These are phyloP conservation scores for Tulasnella sp. DNA, from an alignment of 768 basidiomycete genomes.

Conservation along the genomic window DNA sequence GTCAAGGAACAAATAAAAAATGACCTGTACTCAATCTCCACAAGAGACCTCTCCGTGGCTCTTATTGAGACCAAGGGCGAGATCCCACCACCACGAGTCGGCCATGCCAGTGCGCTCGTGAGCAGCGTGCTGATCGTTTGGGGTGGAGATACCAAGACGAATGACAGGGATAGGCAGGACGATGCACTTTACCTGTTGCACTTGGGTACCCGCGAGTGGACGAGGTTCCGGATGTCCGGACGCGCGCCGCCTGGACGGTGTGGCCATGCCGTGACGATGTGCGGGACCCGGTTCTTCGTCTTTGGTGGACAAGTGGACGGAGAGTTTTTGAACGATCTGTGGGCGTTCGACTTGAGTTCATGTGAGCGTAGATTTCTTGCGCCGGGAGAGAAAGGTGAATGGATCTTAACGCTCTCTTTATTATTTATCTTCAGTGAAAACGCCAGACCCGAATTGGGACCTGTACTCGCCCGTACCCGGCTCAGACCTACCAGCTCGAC, in stretches of 20 bases:
- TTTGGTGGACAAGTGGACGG: no score
- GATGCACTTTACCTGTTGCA: no score
- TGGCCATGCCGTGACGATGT: no score
- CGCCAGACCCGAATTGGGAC: constrained; percentile 81
- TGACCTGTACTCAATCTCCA: constrained; percentile 90
- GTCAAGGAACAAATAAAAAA: constrained; percentile 88
- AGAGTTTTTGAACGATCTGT: constrained; percentile 69
- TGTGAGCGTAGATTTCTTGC: constrained; percentile 98
- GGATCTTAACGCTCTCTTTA: constrained; percentile 68
- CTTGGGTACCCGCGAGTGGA: no score
- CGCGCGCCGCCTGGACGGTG: no score
- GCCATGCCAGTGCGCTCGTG: constrained; percentile 94
- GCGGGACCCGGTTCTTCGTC: no score
- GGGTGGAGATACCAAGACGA: constrained; percentile 51
- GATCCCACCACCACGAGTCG: constrained; percentile 87
- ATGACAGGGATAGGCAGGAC: constrained; percentile 53
- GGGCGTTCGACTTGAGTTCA: constrained; percentile 81
- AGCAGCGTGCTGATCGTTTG: constrained; percentile 94
- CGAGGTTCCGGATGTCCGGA: no score
- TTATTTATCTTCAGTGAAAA: constrained; percentile 61
- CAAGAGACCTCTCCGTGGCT: constrained; percentile 74
- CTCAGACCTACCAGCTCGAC: constrained; percentile 64
- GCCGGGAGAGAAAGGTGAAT: constrained; percentile 61
- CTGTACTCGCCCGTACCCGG: constrained; percentile 56
- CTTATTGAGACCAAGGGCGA: constrained; percentile 88